Percentiles rank a stretch among this genome's conserved stretches.
phyloP scores from a whole-genome alignment of 2,329 filamentous ascomycete genomes.

The Cryphonectria naterciae region DNA sequence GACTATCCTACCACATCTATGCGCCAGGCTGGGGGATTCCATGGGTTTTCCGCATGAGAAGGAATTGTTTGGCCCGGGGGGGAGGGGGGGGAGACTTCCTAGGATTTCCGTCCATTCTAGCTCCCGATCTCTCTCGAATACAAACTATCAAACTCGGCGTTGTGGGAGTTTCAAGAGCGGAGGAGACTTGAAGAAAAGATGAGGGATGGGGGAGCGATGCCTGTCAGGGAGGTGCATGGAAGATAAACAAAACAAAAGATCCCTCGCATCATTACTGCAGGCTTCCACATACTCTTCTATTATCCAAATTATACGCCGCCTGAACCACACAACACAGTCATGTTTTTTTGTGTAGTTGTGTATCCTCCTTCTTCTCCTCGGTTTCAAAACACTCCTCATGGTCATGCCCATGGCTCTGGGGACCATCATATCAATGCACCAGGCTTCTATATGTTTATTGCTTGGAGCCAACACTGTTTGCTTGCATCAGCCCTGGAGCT shows the following conservation, averaged over 20 bases:
- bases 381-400: too few relatives aligned
- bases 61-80: not conserved
- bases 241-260: not conserved
- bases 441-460: too few relatives aligned
- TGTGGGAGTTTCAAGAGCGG: not conserved
- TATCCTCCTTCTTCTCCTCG: not conserved
- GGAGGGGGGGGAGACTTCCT: not conserved
- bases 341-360: not conserved
- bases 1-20: too few relatives aligned
- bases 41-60: not conserved
- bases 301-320: not conserved
- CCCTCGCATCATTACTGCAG: not conserved
- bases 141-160: not conserved
- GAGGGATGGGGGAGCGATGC: not conserved
- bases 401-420: too few relatives aligned
- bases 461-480: not conserved
- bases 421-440: too few relatives aligned
- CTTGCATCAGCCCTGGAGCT: not conserved
- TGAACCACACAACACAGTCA: not conserved
- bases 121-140: not conserved
- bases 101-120: not conserved
- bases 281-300: not conserved
- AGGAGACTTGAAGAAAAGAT: not conserved
- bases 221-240: not conserved
- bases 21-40: not conserved